Percentiles rank a stretch among this genome's conserved stretches.
Conservation (phyloP, 371 early-diverging fungal genomes). For the Mortierella sp. region DNA sequence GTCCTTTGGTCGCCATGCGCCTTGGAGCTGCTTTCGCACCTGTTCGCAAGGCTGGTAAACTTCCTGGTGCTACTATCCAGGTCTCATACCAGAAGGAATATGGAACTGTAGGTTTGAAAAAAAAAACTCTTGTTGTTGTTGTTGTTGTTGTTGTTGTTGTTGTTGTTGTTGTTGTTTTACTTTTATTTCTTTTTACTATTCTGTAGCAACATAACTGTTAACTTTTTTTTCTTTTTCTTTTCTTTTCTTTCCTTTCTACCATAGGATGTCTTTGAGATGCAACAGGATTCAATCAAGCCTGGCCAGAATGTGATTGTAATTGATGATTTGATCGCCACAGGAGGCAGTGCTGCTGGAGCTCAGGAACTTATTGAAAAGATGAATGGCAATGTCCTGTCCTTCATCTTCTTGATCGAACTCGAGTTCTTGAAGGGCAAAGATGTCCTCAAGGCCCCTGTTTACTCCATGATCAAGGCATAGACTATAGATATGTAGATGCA, state of each 20-base stretch:
- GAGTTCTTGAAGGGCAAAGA: slow-evolving; percentile 85
- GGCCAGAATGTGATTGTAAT: slow-evolving; percentile 91
- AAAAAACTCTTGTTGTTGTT: not conserved
- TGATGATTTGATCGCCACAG: slow-evolving; percentile 98
- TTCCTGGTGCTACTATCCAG: slow-evolving; percentile 83
- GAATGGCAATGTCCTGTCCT: slow-evolving; percentile 84
- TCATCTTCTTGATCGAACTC: slow-evolving; percentile 94
- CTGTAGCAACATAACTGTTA: not conserved
- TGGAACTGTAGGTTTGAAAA: slow-evolving; percentile 75
- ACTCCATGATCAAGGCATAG: slow-evolving; percentile 87
- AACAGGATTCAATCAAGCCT: slow-evolving; percentile 81
- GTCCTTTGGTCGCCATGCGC: slow-evolving; percentile 89
- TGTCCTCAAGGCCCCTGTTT: slow-evolving; percentile 85
- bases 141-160: too few relatives aligned
- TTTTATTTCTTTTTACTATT: not conserved
- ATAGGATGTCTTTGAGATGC: slow-evolving; percentile 94
- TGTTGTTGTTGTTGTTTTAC: too few relatives aligned
- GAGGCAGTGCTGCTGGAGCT: slow-evolving; percentile 64
- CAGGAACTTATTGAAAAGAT: slow-evolving; percentile 81
- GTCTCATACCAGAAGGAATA: slow-evolving; percentile 95
- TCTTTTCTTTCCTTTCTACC: not conserved
- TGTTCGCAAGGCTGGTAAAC: slow-evolving; percentile 96
- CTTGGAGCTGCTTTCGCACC: slow-evolving; percentile 95
- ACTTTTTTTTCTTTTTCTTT: not conserved
- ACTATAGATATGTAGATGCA: not conserved